Percentiles rank a stretch among this genome's conserved stretches.
Evolutionary conservation across 768 basidiomycete species (phyloP).

Genomic region (Russula vinacea): DNA sequence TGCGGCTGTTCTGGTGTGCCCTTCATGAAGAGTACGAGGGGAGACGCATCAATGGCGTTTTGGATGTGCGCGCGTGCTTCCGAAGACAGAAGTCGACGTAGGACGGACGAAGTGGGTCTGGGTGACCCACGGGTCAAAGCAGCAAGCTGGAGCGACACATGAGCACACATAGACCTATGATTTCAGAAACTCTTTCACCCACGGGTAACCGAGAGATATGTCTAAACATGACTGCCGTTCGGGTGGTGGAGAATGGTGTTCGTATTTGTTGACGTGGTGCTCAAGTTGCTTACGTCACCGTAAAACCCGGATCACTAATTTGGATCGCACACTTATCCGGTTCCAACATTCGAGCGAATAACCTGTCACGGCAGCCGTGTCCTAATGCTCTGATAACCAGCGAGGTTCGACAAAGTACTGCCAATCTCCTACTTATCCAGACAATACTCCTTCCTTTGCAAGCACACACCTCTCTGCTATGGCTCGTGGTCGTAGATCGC

Average conservation of each 20-base stretch:
- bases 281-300: not conserved
- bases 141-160: constrained; percentile 1
- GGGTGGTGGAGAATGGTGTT: not conserved
- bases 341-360: no score
- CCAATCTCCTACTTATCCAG: not conserved
- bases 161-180: not conserved
- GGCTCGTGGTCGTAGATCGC: constrained; percentile 1
- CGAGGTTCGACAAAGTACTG: no score
- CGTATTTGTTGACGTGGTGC: not conserved
- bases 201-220: constrained; percentile 18
- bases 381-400: no score
- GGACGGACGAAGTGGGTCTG: constrained; percentile 30
- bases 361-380: no score
- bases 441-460: constrained; percentile 26
- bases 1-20: constrained; percentile 83
- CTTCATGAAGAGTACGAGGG: constrained; percentile 98
- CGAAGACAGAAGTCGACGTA: constrained; percentile 55
- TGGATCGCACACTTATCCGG: no score
- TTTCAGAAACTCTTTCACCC: not conserved
- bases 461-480: constrained; percentile 21
- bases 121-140: constrained; percentile 29
- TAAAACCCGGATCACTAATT: not conserved
- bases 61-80: constrained; percentile 64
- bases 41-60: constrained; percentile 66
- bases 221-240: constrained; percentile 5